Conservation (phyloP, 2,329 filamentous ascomycete species). For the Venturia asperata region DNA sequence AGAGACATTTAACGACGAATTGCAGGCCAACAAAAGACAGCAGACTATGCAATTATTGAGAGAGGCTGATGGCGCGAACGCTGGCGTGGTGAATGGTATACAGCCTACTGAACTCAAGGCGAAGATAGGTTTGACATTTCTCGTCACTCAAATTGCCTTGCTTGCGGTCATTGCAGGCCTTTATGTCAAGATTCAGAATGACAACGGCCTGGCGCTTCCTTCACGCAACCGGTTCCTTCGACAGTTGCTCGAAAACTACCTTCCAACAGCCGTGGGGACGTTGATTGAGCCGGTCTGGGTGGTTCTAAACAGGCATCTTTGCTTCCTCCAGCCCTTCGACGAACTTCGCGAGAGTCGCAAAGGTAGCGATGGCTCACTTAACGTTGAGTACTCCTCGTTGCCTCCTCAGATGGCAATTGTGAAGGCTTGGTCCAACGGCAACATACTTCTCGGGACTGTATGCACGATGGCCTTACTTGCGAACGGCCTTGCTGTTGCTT, state of each 20-base stretch:
- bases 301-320: conserved; percentile 47
- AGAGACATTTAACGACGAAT: background rate
- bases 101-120: conserved; percentile 25
- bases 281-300: conserved; percentile 53
- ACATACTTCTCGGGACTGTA: conserved; percentile 42
- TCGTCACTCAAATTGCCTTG: conserved; percentile 21
- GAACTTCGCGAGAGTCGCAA: conserved; percentile 41
- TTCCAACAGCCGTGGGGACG: conserved; percentile 50
- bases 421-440: conserved; percentile 39
- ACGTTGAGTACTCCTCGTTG: conserved; percentile 47
- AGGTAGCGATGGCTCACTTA: conserved; percentile 27
- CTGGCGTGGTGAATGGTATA: conserved; percentile 24
- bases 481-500: conserved; percentile 48
- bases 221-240: conserved; percentile 32
- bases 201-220: conserved; percentile 30
- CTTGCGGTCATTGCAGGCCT: conserved; percentile 21
- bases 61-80: background rate
- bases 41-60: background rate
- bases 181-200: conserved; percentile 20
- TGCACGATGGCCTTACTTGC: conserved; percentile 44
- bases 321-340: conserved; percentile 49
- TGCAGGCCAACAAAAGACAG: background rate
- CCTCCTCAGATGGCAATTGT: conserved; percentile 48
- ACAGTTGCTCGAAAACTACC: conserved; percentile 42
- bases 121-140: conserved; percentile 22